These are phyloP conservation scores for Takashimella koratensis DNA, from an alignment of 1,284 basidiomycete species.

Conservation along the genomic window DNA sequence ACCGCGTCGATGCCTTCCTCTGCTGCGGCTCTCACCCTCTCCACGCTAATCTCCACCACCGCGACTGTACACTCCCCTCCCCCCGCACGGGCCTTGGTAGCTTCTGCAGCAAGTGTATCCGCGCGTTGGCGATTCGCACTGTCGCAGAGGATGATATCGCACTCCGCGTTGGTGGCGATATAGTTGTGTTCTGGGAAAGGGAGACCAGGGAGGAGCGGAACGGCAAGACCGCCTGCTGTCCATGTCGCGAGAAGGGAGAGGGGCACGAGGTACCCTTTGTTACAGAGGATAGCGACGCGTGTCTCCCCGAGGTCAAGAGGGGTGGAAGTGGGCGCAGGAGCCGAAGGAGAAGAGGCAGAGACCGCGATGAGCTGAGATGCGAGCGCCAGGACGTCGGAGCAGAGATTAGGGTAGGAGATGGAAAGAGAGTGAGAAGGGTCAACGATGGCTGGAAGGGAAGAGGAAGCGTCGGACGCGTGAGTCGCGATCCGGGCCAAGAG, in stretches of 20 bases:
- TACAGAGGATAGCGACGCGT: slow-evolving; percentile 23
- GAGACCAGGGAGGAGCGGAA: slow-evolving; percentile 36
- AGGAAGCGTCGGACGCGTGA: slow-evolving; percentile 10
- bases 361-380: slow-evolving; percentile 2
- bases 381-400: slow-evolving; percentile 19
- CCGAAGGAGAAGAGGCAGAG: background rate
- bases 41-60: slow-evolving; percentile 14
- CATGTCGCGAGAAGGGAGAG: slow-evolving; percentile 25
- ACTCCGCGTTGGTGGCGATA: slow-evolving; percentile 32
- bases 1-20: background rate
- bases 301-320: slow-evolving; percentile 12
- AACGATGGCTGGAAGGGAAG: slow-evolving; percentile 18
- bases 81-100: background rate
- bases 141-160: slow-evolving; percentile 30
- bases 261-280: slow-evolving; percentile 31
- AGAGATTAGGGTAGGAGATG: slow-evolving; percentile 18
- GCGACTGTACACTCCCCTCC: slow-evolving; percentile 7
- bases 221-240: slow-evolving; percentile 36
- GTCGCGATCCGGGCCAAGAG: slow-evolving; percentile 19
- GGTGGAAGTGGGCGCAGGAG: background rate
- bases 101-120: slow-evolving; percentile 20
- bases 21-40: background rate
- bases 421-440: slow-evolving; percentile 11
- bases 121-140: slow-evolving; percentile 24
- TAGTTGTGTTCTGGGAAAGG: slow-evolving; percentile 41